Evolutionary conservation across 2,329 filamentous ascomycete genomes (phyloP).

Genomic region (Endoconidiophora laricicola): DNA sequence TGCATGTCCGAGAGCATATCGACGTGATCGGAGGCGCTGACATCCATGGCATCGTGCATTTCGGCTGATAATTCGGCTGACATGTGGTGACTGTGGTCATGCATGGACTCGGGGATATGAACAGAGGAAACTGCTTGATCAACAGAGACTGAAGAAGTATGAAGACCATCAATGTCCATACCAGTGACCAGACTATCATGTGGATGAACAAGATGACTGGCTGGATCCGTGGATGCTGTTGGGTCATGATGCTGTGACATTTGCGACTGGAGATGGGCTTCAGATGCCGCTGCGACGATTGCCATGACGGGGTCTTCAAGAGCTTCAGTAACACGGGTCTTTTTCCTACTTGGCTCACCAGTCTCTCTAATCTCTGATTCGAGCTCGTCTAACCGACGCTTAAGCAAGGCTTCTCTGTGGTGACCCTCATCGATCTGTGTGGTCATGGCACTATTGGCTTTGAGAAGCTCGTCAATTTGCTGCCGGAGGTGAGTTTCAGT

Average conservation of each 20-base stretch:
- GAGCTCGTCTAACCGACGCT: conserved; percentile 64
- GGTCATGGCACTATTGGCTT: conserved; percentile 30
- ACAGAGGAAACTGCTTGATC: conserved; percentile 2
- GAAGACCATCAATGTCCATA: conserved; percentile 7
- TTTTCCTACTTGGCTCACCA: conserved; percentile 8
- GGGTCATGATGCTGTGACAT: not conserved
- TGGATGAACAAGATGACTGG: too few relatives aligned
- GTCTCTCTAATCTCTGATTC: conserved; percentile 36
- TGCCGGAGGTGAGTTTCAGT: conserved; percentile 40
- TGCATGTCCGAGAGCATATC: not conserved
- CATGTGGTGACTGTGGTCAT: not conserved
- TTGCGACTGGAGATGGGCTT: conserved; percentile 24
- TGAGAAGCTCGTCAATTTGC: conserved; percentile 33
- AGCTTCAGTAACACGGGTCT: conserved; percentile 17
- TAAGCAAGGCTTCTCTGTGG: conserved; percentile 63
- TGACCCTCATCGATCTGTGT: conserved; percentile 60
- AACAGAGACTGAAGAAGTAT: not conserved
- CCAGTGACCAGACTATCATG: conserved; percentile 2
- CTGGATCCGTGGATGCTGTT: too few relatives aligned
- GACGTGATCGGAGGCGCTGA: not conserved
- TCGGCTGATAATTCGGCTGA: not conserved
- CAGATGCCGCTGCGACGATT: conserved; percentile 18
- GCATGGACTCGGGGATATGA: conserved; percentile 8
- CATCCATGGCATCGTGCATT: conserved; percentile 5
- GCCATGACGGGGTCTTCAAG: conserved; percentile 20